Percentiles rank a stretch among this genome's conserved stretches.
phyloP scores from a whole-genome alignment of 2,329 filamentous ascomycete species.

The Emydomyces testavorans region DNA sequence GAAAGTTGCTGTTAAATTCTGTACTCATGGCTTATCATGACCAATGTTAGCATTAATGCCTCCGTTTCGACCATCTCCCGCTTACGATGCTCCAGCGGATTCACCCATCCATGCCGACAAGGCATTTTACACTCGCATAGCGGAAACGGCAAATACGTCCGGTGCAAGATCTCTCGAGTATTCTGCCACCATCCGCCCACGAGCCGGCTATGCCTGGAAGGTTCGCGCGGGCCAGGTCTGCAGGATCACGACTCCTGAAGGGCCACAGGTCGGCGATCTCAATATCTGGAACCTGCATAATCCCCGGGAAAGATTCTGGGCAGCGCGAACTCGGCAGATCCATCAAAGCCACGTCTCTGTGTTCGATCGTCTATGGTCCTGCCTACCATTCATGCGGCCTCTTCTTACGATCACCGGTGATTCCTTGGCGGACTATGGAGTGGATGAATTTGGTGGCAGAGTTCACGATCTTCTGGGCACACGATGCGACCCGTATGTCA shows the following conservation, averaged over 20 bases:
- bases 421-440: slow-evolving; percentile 49
- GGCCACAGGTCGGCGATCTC: slow-evolving; percentile 70
- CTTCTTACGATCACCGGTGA: slow-evolving; percentile 60
- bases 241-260: slow-evolving; percentile 61
- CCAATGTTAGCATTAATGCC: slow-evolving; percentile 4
- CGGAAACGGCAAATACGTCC: slow-evolving; percentile 25
- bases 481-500: slow-evolving; percentile 75
- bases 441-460: slow-evolving; percentile 52
- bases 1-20: not conserved
- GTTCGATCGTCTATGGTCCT: slow-evolving; percentile 65
- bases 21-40: not conserved
- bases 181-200: slow-evolving; percentile 56
- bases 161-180: slow-evolving; percentile 25
- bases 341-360: slow-evolving; percentile 63
- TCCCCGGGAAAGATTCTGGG: slow-evolving; percentile 73
- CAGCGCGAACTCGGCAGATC: slow-evolving; percentile 63
- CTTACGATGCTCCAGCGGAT: slow-evolving; percentile 29
- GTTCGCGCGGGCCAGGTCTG: slow-evolving; percentile 58
- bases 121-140: slow-evolving; percentile 29
- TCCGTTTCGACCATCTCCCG: slow-evolving; percentile 26
- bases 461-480: slow-evolving; percentile 74
- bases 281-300: slow-evolving; percentile 72
- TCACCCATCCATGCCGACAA: slow-evolving; percentile 30
- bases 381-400: slow-evolving; percentile 63
- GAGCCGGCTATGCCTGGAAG: slow-evolving; percentile 61